Evolutionary conservation across 352 stramenopile species (phyloP).

Genomic region (Phytophthora kernoviae): DNA sequence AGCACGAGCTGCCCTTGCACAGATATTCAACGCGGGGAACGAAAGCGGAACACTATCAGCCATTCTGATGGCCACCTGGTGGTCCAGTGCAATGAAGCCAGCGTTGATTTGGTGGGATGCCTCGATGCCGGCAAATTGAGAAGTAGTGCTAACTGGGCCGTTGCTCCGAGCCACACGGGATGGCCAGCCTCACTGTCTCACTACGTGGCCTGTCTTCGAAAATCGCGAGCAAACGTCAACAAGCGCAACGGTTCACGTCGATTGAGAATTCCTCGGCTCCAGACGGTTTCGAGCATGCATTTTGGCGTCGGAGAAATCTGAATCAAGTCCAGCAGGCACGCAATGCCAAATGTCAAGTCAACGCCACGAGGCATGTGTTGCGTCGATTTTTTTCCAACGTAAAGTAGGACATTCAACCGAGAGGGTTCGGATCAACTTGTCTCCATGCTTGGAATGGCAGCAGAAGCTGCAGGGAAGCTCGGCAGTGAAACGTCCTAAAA

Average conservation of each 20-base stretch:
- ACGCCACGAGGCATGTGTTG: background rate
- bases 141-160: conserved; percentile 13
- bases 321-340: conserved; percentile 6
- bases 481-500: conserved; percentile 17
- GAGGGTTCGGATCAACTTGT: background rate
- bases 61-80: conserved; percentile 28
- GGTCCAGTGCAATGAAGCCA: too few relatives aligned
- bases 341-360: background rate
- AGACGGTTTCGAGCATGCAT: conserved; percentile 24
- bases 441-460: conserved; percentile 7
- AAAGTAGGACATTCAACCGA: background rate
- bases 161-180: conserved; percentile 4
- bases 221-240: conserved; percentile 16
- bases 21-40: conserved; percentile 50
- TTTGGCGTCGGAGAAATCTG: conserved; percentile 1
- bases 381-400: background rate
- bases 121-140: conserved; percentile 20
- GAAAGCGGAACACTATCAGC: conserved; percentile 46
- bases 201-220: conserved; percentile 16
- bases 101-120: conserved; percentile 7
- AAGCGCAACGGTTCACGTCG: conserved; percentile 13
- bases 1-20: conserved; percentile 27
- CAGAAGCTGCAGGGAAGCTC: conserved; percentile 22
- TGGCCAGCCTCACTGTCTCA: conserved; percentile 8
- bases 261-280: conserved; percentile 17